These are phyloP conservation scores for Glaciozyma antarctica DNA, from an alignment of 768 basidiomycete species.

Conservation along the genomic window DNA sequence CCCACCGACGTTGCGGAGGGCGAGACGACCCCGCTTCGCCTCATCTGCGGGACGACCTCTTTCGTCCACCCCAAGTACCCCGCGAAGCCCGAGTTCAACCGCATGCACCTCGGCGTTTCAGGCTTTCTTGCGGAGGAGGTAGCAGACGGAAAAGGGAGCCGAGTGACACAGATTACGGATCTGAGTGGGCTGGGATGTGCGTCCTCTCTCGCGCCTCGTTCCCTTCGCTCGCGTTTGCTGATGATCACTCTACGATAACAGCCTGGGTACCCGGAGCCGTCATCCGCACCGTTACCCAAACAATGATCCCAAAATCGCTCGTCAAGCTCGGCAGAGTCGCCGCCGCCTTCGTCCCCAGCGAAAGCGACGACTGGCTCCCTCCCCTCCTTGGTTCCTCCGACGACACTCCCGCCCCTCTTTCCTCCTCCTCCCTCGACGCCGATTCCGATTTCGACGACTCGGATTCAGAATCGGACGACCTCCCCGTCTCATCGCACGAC, in stretches of 20 bases:
- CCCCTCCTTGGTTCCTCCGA: no score
- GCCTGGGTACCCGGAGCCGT: conserved; percentile 29
- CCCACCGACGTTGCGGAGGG: not conserved
- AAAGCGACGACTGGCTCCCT: no score
- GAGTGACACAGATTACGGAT: conserved; percentile 32
- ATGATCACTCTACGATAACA: not conserved
- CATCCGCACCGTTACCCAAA: conserved; percentile 29
- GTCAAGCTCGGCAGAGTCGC: conserved; percentile 23
- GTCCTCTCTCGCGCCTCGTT: not conserved
- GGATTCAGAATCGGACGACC: no score
- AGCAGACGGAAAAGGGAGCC: conserved; percentile 19
- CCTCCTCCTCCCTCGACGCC: no score
- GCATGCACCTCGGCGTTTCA: conserved; percentile 29
- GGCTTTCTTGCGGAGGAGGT: conserved; percentile 33
- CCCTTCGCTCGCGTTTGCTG: not conserved
- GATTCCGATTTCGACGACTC: no score
- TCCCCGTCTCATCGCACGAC: no score
- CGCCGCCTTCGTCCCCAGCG: no score
- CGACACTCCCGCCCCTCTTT: no score
- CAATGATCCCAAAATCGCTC: conserved; percentile 32
- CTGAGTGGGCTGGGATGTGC: conserved; percentile 29
- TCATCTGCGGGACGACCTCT: conserved; percentile 23
- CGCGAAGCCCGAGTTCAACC: conserved; percentile 19
- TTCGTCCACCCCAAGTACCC: conserved; percentile 24
- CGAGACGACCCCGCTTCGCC: not conserved